Evolutionary conservation across 257 asterid genomes (phyloP).

Genomic region (Thymus mandschuricus): DNA sequence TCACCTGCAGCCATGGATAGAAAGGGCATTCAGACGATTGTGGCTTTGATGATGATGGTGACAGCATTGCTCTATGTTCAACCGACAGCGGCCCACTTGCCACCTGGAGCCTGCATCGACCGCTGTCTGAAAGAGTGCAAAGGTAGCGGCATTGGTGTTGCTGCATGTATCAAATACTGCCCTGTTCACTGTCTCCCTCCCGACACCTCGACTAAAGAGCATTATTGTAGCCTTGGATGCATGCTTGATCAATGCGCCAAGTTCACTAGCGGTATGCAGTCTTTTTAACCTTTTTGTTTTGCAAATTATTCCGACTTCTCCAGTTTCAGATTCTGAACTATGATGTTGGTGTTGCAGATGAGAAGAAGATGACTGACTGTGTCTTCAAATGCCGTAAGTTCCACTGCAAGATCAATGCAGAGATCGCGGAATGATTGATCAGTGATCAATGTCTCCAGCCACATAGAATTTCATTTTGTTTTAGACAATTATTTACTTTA

Average conservation of each 20-base stretch:
- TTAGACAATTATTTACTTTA: conserved; percentile 2
- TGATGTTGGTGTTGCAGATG: conserved; percentile 38
- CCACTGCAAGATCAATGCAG: conserved; percentile 36
- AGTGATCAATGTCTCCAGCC: conserved; percentile 15
- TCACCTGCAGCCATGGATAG: conserved; percentile 34
- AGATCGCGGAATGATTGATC: conserved; percentile 14
- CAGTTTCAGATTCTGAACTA: not conserved
- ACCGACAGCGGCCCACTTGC: conserved; percentile 36
- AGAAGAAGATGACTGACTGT: conserved; percentile 44
- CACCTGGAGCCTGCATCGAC: conserved; percentile 47
- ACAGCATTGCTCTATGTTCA: conserved; percentile 22
- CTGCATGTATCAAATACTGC: conserved; percentile 49
- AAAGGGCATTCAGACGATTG: conserved; percentile 29
- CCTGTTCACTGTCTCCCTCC: conserved; percentile 53
- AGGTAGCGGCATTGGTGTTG: conserved; percentile 35
- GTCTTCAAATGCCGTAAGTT: conserved; percentile 41
- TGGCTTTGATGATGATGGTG: conserved; percentile 33
- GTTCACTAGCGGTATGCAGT: conserved; percentile 38
- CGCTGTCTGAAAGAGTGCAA: conserved; percentile 50
- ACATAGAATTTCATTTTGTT: conserved; percentile 2
- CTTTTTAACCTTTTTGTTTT: too few species aligned
- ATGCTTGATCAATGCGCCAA: conserved; percentile 49
- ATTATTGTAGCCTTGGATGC: conserved; percentile 44
- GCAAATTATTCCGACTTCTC: not conserved
- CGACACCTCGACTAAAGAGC: conserved; percentile 33